Conservation (phyloP, 208 protist species). For the Crithidia thermophila region DNA sequence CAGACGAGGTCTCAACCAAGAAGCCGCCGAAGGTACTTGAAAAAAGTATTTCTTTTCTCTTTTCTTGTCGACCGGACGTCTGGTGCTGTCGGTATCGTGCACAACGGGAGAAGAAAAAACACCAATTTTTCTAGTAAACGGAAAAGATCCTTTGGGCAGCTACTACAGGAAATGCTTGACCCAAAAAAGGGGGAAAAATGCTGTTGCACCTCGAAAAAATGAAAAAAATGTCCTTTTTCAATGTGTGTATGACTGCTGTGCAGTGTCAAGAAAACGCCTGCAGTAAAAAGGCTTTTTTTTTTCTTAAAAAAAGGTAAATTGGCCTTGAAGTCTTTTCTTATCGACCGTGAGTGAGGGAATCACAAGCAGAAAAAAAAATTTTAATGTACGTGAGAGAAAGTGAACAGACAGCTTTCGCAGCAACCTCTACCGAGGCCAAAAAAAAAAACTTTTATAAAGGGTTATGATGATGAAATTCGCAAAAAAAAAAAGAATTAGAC, state of each 20-base stretch:
- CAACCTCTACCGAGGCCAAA: not conserved
- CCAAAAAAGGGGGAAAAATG: no score
- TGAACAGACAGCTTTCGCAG: not conserved
- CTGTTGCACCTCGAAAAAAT: not conserved
- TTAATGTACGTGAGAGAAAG: not conserved
- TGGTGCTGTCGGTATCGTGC: no score
- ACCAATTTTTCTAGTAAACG: not conserved
- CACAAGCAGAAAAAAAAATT: not conserved
- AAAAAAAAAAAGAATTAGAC: constrained; percentile 17
- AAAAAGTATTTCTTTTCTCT: no score
- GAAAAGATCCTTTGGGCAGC: no score
- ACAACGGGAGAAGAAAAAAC: not conserved
- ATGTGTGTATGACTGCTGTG: no score
- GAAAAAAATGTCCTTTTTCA: no score
- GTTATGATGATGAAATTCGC: no score
- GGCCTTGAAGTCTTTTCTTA: not conserved
- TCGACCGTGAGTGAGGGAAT: not conserved
- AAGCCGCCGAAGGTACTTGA: no score
- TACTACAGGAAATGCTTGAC: no score
- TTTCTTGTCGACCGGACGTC: no score
- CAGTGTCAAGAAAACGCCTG: constrained; percentile 5
- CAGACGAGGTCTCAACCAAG: no score
- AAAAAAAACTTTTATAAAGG: constrained; percentile 3
- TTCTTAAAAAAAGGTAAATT: constrained; percentile 7
- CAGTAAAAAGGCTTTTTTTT: no score